Conservation (phyloP, 1,284 basidiomycete species). For the Rhodotorula mucilaginosa region DNA sequence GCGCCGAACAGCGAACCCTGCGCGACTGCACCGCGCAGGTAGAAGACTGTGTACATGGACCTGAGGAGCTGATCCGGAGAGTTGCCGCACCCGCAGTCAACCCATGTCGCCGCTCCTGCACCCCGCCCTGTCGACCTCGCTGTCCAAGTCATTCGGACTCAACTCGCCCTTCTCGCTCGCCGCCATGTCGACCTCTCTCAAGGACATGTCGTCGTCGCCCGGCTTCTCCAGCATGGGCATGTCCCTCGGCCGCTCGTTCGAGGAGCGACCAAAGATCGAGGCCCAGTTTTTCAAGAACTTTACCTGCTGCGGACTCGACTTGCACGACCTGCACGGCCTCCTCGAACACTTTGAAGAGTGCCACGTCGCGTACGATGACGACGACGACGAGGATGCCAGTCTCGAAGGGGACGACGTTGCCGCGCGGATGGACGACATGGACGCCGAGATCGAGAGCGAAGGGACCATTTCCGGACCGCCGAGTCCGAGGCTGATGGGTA, state of each 20-base stretch:
- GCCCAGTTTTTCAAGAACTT: conserved; percentile 67
- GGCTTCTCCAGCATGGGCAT: conserved; percentile 41
- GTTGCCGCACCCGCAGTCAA: not conserved
- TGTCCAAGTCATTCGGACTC: conserved; percentile 38
- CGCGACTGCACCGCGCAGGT: not conserved
- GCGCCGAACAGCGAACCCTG: not conserved
- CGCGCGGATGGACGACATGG: conserved; percentile 1
- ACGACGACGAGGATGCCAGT: conserved; percentile 30
- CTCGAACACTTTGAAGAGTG: conserved; percentile 82
- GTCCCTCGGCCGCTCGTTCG: conserved; percentile 42
- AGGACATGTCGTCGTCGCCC: conserved; percentile 38
- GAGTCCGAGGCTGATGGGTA: conserved; percentile 24
- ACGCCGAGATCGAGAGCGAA: conserved; percentile 27
- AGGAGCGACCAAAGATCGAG: conserved; percentile 43
- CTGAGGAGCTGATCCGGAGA: not conserved
- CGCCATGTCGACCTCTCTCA: conserved; percentile 39
- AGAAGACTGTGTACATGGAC: no score
- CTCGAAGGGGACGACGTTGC: conserved; percentile 26
- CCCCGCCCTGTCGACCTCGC: conserved; percentile 36
- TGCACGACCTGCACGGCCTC: conserved; percentile 76
- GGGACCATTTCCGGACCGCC: conserved; percentile 39
- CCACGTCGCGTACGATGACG: conserved; percentile 57
- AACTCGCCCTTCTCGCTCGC: conserved; percentile 42
- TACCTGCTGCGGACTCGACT: conserved; percentile 73
- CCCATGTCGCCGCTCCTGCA: conserved; percentile 41